Evolutionary conservation across 2,329 filamentous ascomycete genomes (phyloP), one percentile per base, ranked within the genome.

Genomic region (Ploettnerulaceae sp.): DNA sequence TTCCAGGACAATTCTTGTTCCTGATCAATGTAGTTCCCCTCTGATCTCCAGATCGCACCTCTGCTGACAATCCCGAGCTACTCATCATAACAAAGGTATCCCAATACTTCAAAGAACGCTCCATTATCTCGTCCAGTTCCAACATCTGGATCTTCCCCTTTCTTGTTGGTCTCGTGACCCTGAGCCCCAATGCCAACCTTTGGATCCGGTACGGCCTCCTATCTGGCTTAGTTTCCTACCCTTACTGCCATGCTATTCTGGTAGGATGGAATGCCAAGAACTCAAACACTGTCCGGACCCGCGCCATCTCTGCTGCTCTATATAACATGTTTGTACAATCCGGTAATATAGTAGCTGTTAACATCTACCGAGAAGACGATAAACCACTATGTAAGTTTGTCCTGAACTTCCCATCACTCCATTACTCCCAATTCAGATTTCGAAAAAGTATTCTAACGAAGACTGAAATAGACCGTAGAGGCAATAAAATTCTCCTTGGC

Each of bases 251-350:
- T 45, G 67, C 72, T 0, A 71, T 75, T 28, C 69, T 72, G 49
- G 71, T 73, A 3, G 69, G 61, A 17, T 74, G 71, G 69, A 69
- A 68, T 51, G 70, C 68, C 14, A 67, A 75, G 36, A 85, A 84
- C 57, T 75, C 77, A 2, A 79, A 81, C 51, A 71, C 74, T 1
- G 79, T 85, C 7, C 71, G 80, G 11, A 77, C 76, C 5, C 69
- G 81, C 5, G 77, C 81, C 2, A 77, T 86, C 1, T 76, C 77
- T 0, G 75, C 78, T 0, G 80, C 77, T 0, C 65, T 79, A 12
- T 84, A 84, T 62, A 84, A 83, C 57, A 74, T 74, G 70, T 69
- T 65, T 24, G 66, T 70, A 2, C 71, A 74, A 55, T 64, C 66
- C 0, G 65, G 66, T n/a, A 63, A 61, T 1, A 68, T 73, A 24